Conservation (phyloP, 208 protist genomes). For the Acanthamoeba comandoni region DNA sequence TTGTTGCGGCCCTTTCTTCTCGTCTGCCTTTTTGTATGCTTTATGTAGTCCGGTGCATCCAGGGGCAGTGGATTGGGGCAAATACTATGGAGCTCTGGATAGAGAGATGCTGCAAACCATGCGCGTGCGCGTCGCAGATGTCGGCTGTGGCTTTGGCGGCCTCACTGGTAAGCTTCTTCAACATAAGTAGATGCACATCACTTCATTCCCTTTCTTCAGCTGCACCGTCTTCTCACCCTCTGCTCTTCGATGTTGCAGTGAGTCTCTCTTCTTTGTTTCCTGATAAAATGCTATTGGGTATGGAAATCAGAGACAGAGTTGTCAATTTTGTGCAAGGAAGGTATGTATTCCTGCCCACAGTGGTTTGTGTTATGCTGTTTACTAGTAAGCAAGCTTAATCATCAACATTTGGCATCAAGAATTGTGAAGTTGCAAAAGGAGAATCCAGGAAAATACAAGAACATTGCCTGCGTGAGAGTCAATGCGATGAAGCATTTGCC, state of each 20-base stretch:
- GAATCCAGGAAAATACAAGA: conserved; percentile 90
- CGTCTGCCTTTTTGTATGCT: not conserved
- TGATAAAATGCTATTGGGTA: conserved; percentile 93
- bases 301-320: conserved; percentile 97
- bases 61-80: conserved; percentile 21
- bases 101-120: not conserved
- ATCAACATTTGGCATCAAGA: conserved; percentile 73
- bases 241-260: conserved; percentile 76
- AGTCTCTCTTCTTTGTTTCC: conserved; percentile 92
- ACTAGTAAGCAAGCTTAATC: not conserved
- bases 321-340: conserved; percentile 91
- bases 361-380: conserved; percentile 39
- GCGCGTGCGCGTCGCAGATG: conserved; percentile 92
- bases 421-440: conserved; percentile 80
- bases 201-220: not conserved
- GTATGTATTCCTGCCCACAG: conserved; percentile 10
- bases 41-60: conserved; percentile 23
- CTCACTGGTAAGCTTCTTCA: conserved; percentile 91
- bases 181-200: conserved; percentile 47
- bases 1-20: not conserved
- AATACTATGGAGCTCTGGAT: conserved; percentile 26
- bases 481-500: conserved; percentile 98
- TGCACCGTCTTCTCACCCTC: not conserved
- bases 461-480: conserved; percentile 94
- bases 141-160: conserved; percentile 98